Evolutionary conservation across 2,329 filamentous ascomycete genomes (phyloP), one percentile per base, ranked within the genome.

Genomic region (Pseudopithomyces maydicus): DNA sequence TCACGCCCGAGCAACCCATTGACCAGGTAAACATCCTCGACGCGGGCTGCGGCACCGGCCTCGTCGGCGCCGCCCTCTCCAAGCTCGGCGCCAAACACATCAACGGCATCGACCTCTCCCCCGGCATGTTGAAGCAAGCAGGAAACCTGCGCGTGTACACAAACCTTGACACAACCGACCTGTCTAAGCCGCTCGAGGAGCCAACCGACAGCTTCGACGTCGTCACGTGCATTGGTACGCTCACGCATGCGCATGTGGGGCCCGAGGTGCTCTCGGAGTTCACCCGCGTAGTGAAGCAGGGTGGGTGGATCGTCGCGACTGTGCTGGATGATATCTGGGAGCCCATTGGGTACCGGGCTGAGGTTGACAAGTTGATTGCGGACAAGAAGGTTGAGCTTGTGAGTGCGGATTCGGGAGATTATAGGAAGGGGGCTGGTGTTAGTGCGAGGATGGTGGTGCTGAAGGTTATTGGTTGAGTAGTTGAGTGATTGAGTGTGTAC

Each of bases 21-120:
- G 41, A 49, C 55, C 19, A 46, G 10, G 32, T 57, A 5, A 50
- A 47, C 17, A 78, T 84, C 57, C 77, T 84, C 0, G 82, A 84
- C 56, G 82, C 82, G 17, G 82, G 82, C n/a, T 84, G 82, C 59
- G 82, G 82, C 8, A 84, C 81, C 1, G 82, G 82, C 2, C 77
- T 84, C 8, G 81, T 82, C n/a, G 82, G 81, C 7, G 69, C 76
- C 19, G 78, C 78, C 19, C 77, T 84, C 11, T 72, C 78, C 38
- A 68, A 75, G 36, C 64, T 72, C 35, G 77, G 79, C 4, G 76
- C 77, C 3, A 73, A 73, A 48, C 70, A 74, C 35, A 76, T 85
- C 53, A 81, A 84, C 55, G 83, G 83, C 44, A 67, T 83, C 36
- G 82, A 85, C 61, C 67, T 84, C n/a, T 81, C 78, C 42, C 76